Evolutionary conservation across 2,329 filamentous ascomycete genomes (phyloP), one percentile per base, ranked within the genome.

Genomic region (Aspergillus latus): DNA sequence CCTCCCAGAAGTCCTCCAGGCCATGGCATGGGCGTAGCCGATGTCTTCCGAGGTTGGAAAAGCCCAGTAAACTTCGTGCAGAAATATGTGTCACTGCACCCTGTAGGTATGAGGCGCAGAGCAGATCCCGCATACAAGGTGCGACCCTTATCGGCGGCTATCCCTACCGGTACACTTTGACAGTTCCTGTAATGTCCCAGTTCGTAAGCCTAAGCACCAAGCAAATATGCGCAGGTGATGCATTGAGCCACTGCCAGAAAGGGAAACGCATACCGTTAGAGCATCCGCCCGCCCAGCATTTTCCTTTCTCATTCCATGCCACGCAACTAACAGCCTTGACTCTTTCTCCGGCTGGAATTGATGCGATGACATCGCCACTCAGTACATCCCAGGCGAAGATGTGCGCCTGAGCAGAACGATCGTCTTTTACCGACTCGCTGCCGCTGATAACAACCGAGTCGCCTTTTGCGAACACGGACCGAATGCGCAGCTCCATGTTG

Each of bases 381-480:
- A 96, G 71, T 16, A 96, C 76, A 75, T 97, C 92, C 93, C 93
- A 97, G 1, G 85, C 90, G 62, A 76, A 75, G 3, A 74, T 67
- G 50, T 63, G 63, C 3, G 72, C 72, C 42, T 73, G 63, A 2
- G 50, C 55, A 6, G 37, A 42, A 8, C 40, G 52, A 21, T 58
- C 60, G 1, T 57, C 60, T 47, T 66, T 62, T 21, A 59, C 59
- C 10, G 83, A 80, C 73, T 97, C 92, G 66, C 92, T 91, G 6
- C 93, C 93, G 49, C 85, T 88, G 3, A 97, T 67, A 1, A 94
- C 90, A 48, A 88, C 87, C 58, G 84, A 86, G 73, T 96, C 93
- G 60, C 83, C 86, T 30, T 84, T 81, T 0, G 90, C 92, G 54
- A 97, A 77, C 4, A 89, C 80, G 39, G 87, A 87, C 72, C 91